Evolutionary conservation across 495 filamentous ascomycete genomes (phyloP), one percentile per base, ranked within the genome.

Genomic region (Chaetomium cochliodes): DNA sequence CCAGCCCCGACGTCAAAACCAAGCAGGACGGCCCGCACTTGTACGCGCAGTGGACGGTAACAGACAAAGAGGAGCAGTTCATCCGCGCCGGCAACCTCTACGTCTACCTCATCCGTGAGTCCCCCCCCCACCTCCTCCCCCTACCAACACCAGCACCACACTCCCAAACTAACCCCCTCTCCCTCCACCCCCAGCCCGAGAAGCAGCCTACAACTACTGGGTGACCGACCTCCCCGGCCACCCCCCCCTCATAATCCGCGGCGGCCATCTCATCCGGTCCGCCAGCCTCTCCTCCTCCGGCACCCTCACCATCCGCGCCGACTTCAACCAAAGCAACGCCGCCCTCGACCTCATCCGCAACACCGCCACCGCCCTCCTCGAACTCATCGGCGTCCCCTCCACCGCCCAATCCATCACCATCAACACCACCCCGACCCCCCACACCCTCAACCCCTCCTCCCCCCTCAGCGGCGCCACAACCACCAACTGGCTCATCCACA

Each of bases 161-260:
- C 33, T 37, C 33, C 33, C 33, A 37, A 37, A 12, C 33, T 37
- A 37, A 37, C 33, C 33, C 33, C 33, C 11, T 6, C 33, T 1
- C 8, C 9, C 1, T 1, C 33, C 33, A 37, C n/a, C 18, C 51
- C 18, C 51, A 72, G 86, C 89, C 68, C 83, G 88, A n/a, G 87
- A 89, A 73, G 77, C 82, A n/a, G 88, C 87, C 0, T 91, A 91
- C 75, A 86, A 89, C 68, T 90, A 88, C 80, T 92, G 88, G 89
- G 81, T 84, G 15, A 82, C 87, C 2, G 78, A 89, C 63, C 70
- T 87, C 13, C 74, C 74, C 0, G 64, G 55, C 41, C 33, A 46
- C 1, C 67, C 84, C 0, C 67, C 69, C 65, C 75, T 90, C 4
- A 89, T 92, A 61, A 79, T 92, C 63, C 83, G 88, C 62, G 90